Percentiles rank a stretch among this genome's conserved stretches.
Evolutionary conservation across 371 early-diverging fungal species (phyloP).

Genomic region (Apophysomyces variabilis): DNA sequence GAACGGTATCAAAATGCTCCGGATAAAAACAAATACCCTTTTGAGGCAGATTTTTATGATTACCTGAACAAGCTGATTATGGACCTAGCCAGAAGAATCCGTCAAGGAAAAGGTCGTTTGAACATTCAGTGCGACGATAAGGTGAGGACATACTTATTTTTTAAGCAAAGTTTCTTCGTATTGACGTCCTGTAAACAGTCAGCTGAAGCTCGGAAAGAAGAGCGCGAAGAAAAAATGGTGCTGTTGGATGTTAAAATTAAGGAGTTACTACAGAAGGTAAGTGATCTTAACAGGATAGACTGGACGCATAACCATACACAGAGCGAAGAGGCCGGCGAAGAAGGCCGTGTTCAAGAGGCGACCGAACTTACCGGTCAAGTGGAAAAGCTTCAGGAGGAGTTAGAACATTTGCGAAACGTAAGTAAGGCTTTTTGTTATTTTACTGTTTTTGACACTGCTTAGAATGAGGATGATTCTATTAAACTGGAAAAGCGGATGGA

Average conservation of each 20-base stretch:
- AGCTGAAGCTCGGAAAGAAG: conserved; percentile 75
- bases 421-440: conserved; percentile 16
- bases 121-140: conserved; percentile 76
- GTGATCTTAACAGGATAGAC: not conserved
- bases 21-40: conserved; percentile 72
- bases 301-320: conserved; percentile 16
- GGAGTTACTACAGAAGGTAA: conserved; percentile 65
- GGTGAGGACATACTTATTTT: conserved; percentile 33
- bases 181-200: conserved; percentile 33
- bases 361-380: conserved; percentile 63
- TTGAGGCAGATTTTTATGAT: conserved; percentile 78
- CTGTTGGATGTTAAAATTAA: conserved; percentile 87
- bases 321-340: conserved; percentile 79
- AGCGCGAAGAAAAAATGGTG: conserved; percentile 80
- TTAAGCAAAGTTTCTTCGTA: conserved; percentile 11
- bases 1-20: conserved; percentile 72
- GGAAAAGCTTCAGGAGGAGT: conserved; percentile 69
- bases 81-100: conserved; percentile 79
- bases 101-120: conserved; percentile 75
- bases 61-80: conserved; percentile 71
- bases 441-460: conserved; percentile 25
- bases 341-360: conserved; percentile 83
- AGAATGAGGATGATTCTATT: conserved; percentile 68
- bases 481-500: conserved; percentile 80
- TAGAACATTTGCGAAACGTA: conserved; percentile 65